phyloP scores from a whole-genome alignment of 1,284 basidiomycete genomes.

The Boletellus deceptivus region DNA sequence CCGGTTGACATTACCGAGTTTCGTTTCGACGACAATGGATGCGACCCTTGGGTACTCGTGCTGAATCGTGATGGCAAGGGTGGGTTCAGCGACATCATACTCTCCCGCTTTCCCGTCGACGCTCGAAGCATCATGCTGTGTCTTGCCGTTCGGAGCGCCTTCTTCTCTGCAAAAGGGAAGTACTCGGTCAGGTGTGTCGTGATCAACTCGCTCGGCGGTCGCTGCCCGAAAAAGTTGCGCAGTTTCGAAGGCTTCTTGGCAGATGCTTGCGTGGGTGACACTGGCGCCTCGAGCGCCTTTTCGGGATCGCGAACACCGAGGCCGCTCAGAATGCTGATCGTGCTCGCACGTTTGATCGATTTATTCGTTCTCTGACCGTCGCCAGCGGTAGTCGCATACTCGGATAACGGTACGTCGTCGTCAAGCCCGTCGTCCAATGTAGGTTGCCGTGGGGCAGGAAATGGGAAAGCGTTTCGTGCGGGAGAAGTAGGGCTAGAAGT shows the following conservation, averaged over 20 bases:
- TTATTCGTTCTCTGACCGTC: conserved; percentile 42
- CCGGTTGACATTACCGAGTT: conserved; percentile 52
- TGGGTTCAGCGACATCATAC: conserved; percentile 45
- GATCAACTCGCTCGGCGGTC: conserved; percentile 96
- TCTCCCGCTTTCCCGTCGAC: conserved; percentile 45
- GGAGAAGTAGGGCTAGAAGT: conserved; percentile 36
- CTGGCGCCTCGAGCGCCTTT: conserved; percentile 51
- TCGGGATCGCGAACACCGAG: conserved; percentile 79
- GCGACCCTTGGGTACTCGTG: conserved; percentile 67
- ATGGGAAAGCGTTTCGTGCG: conserved; percentile 25
- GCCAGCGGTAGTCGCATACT: conserved; percentile 7
- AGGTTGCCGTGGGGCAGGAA: conserved; percentile 17
- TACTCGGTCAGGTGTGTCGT: conserved; percentile 95
- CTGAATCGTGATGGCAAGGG: conserved; percentile 60
- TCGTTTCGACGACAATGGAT: conserved; percentile 48
- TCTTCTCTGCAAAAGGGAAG: conserved; percentile 93
- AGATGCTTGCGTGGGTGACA: conserved; percentile 37
- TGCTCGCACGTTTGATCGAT: conserved; percentile 88
- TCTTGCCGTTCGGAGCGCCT: conserved; percentile 79
- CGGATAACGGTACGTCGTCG: conserved; percentile 36
- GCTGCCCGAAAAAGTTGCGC: conserved; percentile 97
- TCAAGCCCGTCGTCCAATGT: conserved; percentile 40
- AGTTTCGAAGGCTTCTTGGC: conserved; percentile 65
- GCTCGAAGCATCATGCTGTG: conserved; percentile 74
- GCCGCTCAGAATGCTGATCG: conserved; percentile 91